Evolutionary conservation across 2,329 filamentous ascomycete genomes (phyloP).

Genomic region (Xylariaceae sp.): DNA sequence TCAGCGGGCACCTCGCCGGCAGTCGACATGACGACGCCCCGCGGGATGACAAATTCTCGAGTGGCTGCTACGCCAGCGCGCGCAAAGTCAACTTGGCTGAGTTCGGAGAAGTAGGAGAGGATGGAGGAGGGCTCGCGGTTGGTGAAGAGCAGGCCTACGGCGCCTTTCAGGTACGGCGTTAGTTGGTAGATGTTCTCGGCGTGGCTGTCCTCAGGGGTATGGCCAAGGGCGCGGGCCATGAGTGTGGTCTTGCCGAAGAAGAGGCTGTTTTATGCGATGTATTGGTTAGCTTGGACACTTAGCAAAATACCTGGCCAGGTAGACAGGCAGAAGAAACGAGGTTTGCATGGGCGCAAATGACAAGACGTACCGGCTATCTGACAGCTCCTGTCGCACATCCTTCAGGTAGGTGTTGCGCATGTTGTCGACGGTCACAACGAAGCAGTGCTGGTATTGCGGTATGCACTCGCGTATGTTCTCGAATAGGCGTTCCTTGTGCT

Average conservation of each 20-base stretch:
- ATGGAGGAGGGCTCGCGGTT: slow-evolving; percentile 74
- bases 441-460: slow-evolving; percentile 86
- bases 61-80: slow-evolving; percentile 80
- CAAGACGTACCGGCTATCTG: slow-evolving; percentile 75
- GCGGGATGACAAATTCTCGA: slow-evolving; percentile 79
- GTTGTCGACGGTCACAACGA: slow-evolving; percentile 93
- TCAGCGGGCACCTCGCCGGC: slow-evolving; percentile 81
- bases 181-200: slow-evolving; percentile 79
- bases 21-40: slow-evolving; percentile 80
- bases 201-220: slow-evolving; percentile 77
- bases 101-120: slow-evolving; percentile 73
- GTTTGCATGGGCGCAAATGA: slow-evolving; percentile 53
- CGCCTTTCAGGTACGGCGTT: slow-evolving; percentile 73
- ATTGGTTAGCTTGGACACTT: neutral
- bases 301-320: too few relatives aligned
- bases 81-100: slow-evolving; percentile 85
- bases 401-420: slow-evolving; percentile 98
- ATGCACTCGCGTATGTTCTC: slow-evolving; percentile 85
- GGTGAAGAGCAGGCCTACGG: slow-evolving; percentile 90
- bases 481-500: slow-evolving; percentile 90
- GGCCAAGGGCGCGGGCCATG: slow-evolving; percentile 93
- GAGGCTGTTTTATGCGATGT: slow-evolving; percentile 60
- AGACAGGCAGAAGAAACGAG: slow-evolving; percentile 72
- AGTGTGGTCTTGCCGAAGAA: slow-evolving; percentile 99
- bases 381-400: slow-evolving; percentile 83